Evolutionary conservation across 2,329 filamentous ascomycete genomes (phyloP), one percentile per base, ranked within the genome.

Genomic region (Calonectria honghensis): DNA sequence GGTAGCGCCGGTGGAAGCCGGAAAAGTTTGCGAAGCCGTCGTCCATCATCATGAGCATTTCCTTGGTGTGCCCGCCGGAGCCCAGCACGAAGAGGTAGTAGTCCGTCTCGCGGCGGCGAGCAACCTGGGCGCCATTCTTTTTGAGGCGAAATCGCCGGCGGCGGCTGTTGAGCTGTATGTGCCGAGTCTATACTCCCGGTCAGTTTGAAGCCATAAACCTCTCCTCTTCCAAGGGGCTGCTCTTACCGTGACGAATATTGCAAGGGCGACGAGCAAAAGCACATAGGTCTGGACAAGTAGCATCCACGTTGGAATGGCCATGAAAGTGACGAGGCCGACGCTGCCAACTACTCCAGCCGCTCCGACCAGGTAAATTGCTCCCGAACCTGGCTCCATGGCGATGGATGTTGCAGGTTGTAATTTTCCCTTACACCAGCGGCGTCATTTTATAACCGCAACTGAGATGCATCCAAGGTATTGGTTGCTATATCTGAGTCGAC

Each of bases 1-100:
- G 86, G 84, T 98, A 99, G 35, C 95, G 96, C 32, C 97, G 91
- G 80, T 94, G 93, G 85, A 93, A 85, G 81, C 85, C 83, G 69
- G 83, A 57, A 77, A 88, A 88, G 50, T 85, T 85, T 73, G 87
- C 88, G 81, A 90, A 91, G 78, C 90, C 90, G 78, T 88, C 87
- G 72, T 88, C 87, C 79, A 99, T 91, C 87, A 98, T 94, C 81
- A 94, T 92, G 76, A 98, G 89, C 94, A 99, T 98, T 85, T 99
- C 97, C 63, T 95, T 93, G 0, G 97, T 98, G 85, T 99, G 97
- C 0, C 97, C 97, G 39, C 97, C 97, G 3, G 95, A 97, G 68
- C 97, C 97, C 31, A 98, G 93, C 32, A 98, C 93, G 76, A 98
- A 91, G 39, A 98, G 88, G 69, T 96, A 88, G 84, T 96, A 90